Evolutionary conservation across 2,329 filamentous ascomycete species (phyloP).

Genomic region (Aspergillus pseudoviridinutans): DNA sequence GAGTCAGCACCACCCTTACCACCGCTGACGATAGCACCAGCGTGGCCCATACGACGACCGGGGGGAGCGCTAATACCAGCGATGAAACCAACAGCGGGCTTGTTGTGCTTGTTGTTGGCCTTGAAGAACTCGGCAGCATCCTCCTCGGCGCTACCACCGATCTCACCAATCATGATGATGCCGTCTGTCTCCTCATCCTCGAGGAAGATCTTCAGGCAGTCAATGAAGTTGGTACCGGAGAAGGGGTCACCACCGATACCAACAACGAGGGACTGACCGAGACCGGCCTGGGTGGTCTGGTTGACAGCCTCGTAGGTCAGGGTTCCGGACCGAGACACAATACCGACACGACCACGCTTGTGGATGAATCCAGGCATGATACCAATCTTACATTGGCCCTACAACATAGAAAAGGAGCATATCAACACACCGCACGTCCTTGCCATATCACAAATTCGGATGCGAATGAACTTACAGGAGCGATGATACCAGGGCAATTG

Average conservation of each 20-base stretch:
- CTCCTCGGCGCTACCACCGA: slow-evolving; percentile 95
- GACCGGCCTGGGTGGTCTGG: slow-evolving; percentile 94
- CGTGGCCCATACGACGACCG: slow-evolving; percentile 96
- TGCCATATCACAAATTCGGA: background rate
- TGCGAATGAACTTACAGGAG: slow-evolving; percentile 48
- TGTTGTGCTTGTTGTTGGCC: slow-evolving; percentile 85
- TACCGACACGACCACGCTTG: slow-evolving; percentile 97
- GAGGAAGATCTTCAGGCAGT: slow-evolving; percentile 96
- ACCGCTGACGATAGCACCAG: slow-evolving; percentile 94
- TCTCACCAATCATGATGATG: slow-evolving; percentile 99
- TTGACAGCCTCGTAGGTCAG: slow-evolving; percentile 99
- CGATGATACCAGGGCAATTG: slow-evolving; percentile 98
- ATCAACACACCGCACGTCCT: slow-evolving; percentile 3
- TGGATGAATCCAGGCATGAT: slow-evolving; percentile 99
- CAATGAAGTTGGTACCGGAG: slow-evolving; percentile 99
- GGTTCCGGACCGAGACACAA: slow-evolving; percentile 96
- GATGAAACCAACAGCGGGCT: slow-evolving; percentile 97
- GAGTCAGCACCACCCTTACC: slow-evolving; percentile 97
- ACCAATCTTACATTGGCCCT: slow-evolving; percentile 98
- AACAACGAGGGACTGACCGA: slow-evolving; percentile 96
- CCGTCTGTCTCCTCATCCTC: slow-evolving; percentile 94
- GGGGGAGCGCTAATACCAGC: slow-evolving; percentile 96
- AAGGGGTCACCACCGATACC: slow-evolving; percentile 98
- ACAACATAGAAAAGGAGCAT: slow-evolving; percentile 23
- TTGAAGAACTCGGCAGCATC: slow-evolving; percentile 96